These are phyloP conservation scores for Aspergillus floridensis DNA, from an alignment of 2,329 filamentous ascomycete species.

Conservation along the genomic window DNA sequence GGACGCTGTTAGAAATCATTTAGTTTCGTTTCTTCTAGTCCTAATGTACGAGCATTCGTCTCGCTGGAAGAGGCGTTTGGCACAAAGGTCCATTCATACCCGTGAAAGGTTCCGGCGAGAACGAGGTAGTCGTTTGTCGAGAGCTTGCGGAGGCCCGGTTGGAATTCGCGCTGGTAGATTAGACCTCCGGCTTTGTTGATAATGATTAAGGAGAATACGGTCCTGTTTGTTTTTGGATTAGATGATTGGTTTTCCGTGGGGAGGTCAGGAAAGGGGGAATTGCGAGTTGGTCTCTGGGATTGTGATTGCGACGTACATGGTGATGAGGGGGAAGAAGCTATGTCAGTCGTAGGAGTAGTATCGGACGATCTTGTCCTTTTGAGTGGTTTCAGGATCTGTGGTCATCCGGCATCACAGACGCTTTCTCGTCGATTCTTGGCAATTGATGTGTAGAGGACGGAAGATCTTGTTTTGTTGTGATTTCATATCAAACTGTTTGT, in stretches of 20 bases:
- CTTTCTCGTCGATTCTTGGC: neutral
- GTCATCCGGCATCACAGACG: neutral
- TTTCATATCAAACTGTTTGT: constrained; percentile 1
- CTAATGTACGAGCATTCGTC: neutral
- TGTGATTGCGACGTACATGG: constrained; percentile 19
- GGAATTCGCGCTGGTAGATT: constrained; percentile 93
- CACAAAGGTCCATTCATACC: constrained; percentile 50
- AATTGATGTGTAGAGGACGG: neutral
- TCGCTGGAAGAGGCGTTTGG: too few relatives aligned
- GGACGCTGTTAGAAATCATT: constrained; percentile 48
- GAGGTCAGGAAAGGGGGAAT: neutral
- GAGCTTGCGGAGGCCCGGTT: constrained; percentile 80
- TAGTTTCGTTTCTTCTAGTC: too few relatives aligned
- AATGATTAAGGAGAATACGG: constrained; percentile 90
- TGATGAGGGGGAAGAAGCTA: constrained; percentile 3
- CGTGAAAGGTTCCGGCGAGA: constrained; percentile 94
- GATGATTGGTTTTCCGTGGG: constrained; percentile 10
- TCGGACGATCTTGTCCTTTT: neutral
- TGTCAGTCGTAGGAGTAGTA: neutral
- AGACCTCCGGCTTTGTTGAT: constrained; percentile 98
- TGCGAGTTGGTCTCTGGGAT: neutral
- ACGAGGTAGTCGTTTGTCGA: constrained; percentile 96
- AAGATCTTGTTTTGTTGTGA: neutral
- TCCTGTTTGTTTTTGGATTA: constrained; percentile 57
- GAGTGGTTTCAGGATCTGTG: neutral